These are phyloP conservation scores for Dictyostelium intermedium DNA, from an alignment of 78 protist species.

Conservation along the genomic window DNA sequence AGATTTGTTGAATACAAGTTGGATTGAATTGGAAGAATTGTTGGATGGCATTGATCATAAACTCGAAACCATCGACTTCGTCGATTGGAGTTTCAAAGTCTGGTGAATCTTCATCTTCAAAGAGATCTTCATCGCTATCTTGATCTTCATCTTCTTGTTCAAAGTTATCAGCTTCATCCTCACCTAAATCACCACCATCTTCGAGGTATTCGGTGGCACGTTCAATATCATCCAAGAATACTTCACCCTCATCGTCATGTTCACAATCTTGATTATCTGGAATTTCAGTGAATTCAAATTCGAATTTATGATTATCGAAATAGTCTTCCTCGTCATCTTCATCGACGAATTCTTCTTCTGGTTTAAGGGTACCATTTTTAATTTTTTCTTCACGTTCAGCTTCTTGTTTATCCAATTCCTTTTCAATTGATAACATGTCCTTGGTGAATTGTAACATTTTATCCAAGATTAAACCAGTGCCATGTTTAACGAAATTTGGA, in stretches of 20 bases:
- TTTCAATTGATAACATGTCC: constrained; percentile 59
- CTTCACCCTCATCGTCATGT: constrained; percentile 41
- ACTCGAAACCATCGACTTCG: constrained; percentile 68
- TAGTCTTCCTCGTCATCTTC: constrained; percentile 6
- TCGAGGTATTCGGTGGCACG: neutral
- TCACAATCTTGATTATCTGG: constrained; percentile 38
- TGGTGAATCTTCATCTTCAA: constrained; percentile 19
- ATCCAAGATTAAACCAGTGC: neutral
- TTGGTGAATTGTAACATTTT: constrained; percentile 45
- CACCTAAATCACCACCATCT: neutral
- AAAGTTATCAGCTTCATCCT: constrained; percentile 4
- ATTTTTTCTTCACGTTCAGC: constrained; percentile 12
- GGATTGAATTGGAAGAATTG: constrained; percentile 18
- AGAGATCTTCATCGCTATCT: constrained; percentile 39
- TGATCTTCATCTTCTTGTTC: neutral
- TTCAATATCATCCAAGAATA: constrained; percentile 34
- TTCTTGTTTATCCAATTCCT: constrained; percentile 15
- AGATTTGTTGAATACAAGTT: neutral
- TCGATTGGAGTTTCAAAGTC: constrained; percentile 74
- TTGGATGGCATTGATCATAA: neutral
- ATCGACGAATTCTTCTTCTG: constrained; percentile 44
- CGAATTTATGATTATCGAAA: neutral
- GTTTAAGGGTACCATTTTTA: neutral
- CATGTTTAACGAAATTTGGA: constrained; percentile 37
- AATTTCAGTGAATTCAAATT: constrained; percentile 1